Percentiles rank a stretch among this genome's conserved stretches.
phyloP scores from a whole-genome alignment of 768 basidiomycete genomes.

The Russula compacta region DNA sequence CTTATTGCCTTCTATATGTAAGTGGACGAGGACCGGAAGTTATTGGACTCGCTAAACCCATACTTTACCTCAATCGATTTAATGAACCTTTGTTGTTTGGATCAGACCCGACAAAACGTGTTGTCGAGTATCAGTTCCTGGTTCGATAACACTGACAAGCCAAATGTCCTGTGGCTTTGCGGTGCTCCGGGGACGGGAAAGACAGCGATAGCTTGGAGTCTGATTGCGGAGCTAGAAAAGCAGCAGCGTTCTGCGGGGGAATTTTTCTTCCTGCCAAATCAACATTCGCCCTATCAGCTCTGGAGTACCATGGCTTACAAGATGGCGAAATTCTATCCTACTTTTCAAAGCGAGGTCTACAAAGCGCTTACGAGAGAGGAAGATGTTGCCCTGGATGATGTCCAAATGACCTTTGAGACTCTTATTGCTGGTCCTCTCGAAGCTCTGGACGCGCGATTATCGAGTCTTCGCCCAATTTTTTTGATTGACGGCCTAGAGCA shows the following conservation, averaged over 20 bases:
- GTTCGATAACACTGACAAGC: not conserved
- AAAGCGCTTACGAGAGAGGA: not conserved
- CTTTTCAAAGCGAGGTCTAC: not conserved
- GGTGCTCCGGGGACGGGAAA: slow-evolving; percentile 18
- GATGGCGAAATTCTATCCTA: slow-evolving; percentile 14
- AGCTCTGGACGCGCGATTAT: not conserved
- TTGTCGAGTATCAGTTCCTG: not conserved
- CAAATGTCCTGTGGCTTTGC: slow-evolving; percentile 15
- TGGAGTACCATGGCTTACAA: slow-evolving; percentile 10
- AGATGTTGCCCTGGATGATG: not conserved
- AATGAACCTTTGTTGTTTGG: not conserved
- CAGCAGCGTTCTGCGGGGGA: slow-evolving; percentile 8
- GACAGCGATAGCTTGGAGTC: slow-evolving; percentile 8
- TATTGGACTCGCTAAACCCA: not conserved
- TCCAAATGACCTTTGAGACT: not conserved
- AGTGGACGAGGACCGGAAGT: slow-evolving; percentile 5
- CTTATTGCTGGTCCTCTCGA: slow-evolving; percentile 5
- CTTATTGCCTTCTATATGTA: not conserved
- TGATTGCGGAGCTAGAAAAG: slow-evolving; percentile 5
- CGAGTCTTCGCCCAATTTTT: not conserved
- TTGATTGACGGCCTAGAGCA: slow-evolving; percentile 12
- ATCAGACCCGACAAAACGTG: not conserved
- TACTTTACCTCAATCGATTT: not conserved
- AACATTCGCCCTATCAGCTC: not conserved
- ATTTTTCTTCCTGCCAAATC: not conserved